Conservation (phyloP, 345 rosid genomes). For the Passiflora organensis region DNA sequence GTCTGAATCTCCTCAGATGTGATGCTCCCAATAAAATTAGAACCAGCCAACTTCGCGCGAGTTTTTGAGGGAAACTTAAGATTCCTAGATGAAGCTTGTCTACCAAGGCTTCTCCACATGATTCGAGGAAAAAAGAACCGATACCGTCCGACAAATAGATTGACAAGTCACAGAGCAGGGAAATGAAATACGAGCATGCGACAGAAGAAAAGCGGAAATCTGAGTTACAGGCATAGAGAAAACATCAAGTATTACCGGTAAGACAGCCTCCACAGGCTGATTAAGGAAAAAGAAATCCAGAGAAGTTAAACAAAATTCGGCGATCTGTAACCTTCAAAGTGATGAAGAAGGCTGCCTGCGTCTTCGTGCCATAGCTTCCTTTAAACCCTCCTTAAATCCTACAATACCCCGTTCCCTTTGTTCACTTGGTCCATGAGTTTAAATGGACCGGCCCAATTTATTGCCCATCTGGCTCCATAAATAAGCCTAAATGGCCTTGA, state of each 20-base stretch:
- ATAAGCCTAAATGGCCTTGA: too few species aligned
- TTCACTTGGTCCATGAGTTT: slow-evolving; percentile 3
- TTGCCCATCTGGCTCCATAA: too few species aligned
- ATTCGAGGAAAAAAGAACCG: not conserved
- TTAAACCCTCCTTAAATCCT: slow-evolving; percentile 22
- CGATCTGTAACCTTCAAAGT: too few species aligned
- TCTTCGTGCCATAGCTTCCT: too few species aligned
- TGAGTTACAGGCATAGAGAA: too few species aligned
- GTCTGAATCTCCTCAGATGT: slow-evolving; percentile 13
- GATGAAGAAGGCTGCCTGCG: too few species aligned
- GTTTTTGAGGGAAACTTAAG: slow-evolving; percentile 22
- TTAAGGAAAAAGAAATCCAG: not conserved
- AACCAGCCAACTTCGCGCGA: not conserved
- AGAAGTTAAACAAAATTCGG: too few species aligned
- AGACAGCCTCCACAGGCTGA: too few species aligned
- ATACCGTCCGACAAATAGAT: not conserved
- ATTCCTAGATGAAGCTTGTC: slow-evolving; percentile 39
- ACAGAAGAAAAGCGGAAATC: too few species aligned
- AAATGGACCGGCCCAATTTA: not conserved
- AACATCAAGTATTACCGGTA: too few species aligned
- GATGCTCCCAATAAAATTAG: slow-evolving; percentile 5
- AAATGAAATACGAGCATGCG: too few species aligned
- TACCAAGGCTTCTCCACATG: slow-evolving; percentile 76
- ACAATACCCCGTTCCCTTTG: not conserved
- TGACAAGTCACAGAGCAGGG: not conserved